Conservation (phyloP, 2,329 filamentous ascomycete species). For the Colletotrichum tanaceti region DNA sequence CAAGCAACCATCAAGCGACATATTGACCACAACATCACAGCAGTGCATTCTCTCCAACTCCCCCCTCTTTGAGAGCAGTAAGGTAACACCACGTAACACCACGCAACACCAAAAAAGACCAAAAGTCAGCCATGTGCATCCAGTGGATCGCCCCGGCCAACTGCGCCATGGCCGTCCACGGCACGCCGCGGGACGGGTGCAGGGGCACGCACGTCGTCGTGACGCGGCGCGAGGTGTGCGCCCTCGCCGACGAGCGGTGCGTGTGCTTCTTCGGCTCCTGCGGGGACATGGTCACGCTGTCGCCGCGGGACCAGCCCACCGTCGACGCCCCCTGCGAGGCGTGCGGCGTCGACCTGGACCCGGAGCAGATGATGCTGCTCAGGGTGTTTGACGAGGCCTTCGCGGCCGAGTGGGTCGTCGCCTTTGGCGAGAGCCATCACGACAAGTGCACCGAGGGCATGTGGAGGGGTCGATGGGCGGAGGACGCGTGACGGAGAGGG, state of each 20-base stretch:
- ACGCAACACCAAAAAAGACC: too few relatives aligned
- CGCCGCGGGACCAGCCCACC: not conserved
- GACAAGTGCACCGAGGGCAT: constrained; percentile 19
- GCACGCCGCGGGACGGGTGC: constrained; percentile 14
- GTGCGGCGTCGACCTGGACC: constrained; percentile 25
- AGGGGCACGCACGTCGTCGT: constrained; percentile 26
- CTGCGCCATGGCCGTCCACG: constrained; percentile 4
- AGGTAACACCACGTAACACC: too few relatives aligned
- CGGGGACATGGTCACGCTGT: constrained; percentile 13
- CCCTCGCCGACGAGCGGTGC: not conserved
- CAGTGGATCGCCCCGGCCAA: constrained; percentile 36
- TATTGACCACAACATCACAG: not conserved
- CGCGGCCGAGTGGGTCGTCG: constrained; percentile 15
- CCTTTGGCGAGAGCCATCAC: constrained; percentile 18
- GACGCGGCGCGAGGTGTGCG: constrained; percentile 22
- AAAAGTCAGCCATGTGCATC: constrained; percentile 29
- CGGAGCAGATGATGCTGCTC: constrained; percentile 25
- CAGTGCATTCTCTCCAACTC: too few relatives aligned
- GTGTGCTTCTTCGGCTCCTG: constrained; percentile 38
- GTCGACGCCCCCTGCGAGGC: constrained; percentile 21
- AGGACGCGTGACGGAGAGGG: not conserved
- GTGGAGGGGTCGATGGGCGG: constrained; percentile 21
- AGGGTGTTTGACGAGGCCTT: constrained; percentile 21
- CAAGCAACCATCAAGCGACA: constrained; percentile 5
- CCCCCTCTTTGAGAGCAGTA: not conserved